Evolutionary conservation across 208 protist genomes (phyloP), one percentile per base, ranked within the genome.

Genomic region (Entamoeba moshkovskii): DNA sequence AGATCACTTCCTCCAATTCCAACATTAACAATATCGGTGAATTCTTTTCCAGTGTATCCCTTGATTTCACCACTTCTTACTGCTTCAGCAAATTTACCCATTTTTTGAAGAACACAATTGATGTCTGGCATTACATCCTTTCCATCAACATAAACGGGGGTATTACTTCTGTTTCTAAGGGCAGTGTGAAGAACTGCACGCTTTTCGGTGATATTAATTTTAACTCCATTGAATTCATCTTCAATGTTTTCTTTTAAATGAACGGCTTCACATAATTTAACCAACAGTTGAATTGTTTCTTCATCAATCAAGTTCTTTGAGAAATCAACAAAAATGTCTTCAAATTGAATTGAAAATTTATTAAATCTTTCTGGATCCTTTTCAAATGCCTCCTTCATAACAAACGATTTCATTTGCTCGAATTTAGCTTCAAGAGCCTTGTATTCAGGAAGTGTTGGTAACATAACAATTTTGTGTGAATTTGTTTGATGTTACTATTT

Each of bases 1-100:
- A 99, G 95, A 93, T 99, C 98, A 93, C 98, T 98, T 49, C 98
- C 98, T 92, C 98, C 98, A 95, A 99, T 99, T 85, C 97, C 98
- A 94, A 99, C 98, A 95, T 99, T 99, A 47, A 99, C 98, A 49
- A 99, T 95, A 92, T 99, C 97, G 4, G 96, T 97, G 93, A 99
- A 98, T 22, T 94, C 93, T 95, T 98, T 98, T 46, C 98, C 98
- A 15, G 97, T 98, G 94, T 97, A 97, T n/a, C 98, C 98, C 52
- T 97, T 98, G 97, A 97, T 98, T 93, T 96, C 94, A 48, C 98
- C 98, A 47, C 48, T 96, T 94, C 97, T 97, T 38, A 99, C 97
- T 92, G 95, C 95, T 11, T 97, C 96, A 8, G 96, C 96, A 93
- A 98, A 98, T 29, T 94, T 93, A 52, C 96, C 95, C 97, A 99